Evolutionary conservation across 2,329 filamentous ascomycete species (phyloP), one percentile per base, ranked within the genome.

Genomic region (Drechslera avenae): DNA sequence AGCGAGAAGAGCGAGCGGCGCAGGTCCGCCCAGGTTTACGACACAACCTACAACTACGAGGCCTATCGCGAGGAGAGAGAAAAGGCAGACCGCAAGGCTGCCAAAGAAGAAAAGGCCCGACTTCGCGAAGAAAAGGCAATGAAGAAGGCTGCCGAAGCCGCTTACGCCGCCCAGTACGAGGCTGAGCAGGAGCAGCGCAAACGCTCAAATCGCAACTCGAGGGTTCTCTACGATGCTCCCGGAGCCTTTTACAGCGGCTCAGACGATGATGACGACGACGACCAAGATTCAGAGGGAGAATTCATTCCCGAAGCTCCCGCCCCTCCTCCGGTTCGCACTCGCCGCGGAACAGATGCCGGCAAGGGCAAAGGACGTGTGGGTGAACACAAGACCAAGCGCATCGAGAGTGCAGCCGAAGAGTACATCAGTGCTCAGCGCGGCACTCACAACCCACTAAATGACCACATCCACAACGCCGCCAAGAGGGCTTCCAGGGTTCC

Each of bases 361-460:
- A 63, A 56, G 37, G 54, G 56, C 26, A 53, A 59, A 28, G 61
- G 67, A 7, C 55, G 62, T 16, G 39, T 54, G 4, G 39, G 50
- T 2, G 61, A 66, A 34, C 39, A 49, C 16, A 66, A 60, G 39
- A 46, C 60, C 33, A 60, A 51, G 32, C 54, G 46, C 10, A 52
- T 44, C 12, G 54, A 45, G 26, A 56, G 42, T 19, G 60, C 52
- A 19, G 66, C 65, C 12, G 63, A 73, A 44, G 62, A 66, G 4
- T 72, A 73, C 44, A 68, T 70, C 23, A 66, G 56, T 16, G 49
- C 50, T 13, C 61, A 52, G 13, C 70, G 71, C 33, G 71, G 71
- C 19, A 63, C 54, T 46, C 52, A 54, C 33, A 59, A 54, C 1
- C 62, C 66, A 9, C 44, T 67, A n/a, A 63, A 55, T 13, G 68